Base-by-base conservation (phyloP, 139 green algal species). In the Chlamydomonas eustigma region DNA sequence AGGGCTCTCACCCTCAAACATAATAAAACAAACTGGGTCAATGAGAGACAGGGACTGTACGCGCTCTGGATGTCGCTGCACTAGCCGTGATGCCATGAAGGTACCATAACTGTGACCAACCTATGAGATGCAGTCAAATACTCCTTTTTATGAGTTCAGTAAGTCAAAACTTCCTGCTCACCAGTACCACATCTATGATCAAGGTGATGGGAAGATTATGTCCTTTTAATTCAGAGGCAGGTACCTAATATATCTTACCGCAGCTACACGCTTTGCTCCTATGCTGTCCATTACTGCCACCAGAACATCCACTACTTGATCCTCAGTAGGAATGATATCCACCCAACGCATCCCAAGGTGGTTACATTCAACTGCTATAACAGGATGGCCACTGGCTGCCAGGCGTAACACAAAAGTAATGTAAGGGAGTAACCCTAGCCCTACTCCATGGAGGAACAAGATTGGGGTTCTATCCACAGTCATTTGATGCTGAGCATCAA, bases 371-470 rank as follows among this genome's bases (percentile, higher is more conserved):
- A 89, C 24, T 1, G 80, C 76, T 2, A 84, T 35, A 36, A 84
- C 39, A 5, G 79, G 81, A 2, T 79, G 81, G 51, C 73, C 73
- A 1, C 58, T 71, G 22, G 37, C 25, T 3, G 50, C 71, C 30
- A 89, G 76, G 1, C 52, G 52, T 30, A 73, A 8, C 6, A 89
- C 28, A 37, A 86, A 83, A 44, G 50, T 69, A 22, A 82, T 28
- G 76, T 89, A 89, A 31, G 81, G 81, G 58, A 87, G 51, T 38
- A 86, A 28, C 4, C 84, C 84, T 37, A 85, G 8, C 1, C 81
- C 84, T 6, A 89, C 71, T 37, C 84, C 84, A 74, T 89, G 84
- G n/a, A 85, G 51, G 58, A 89, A 87, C 39, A 89, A 51, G 1
- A 87, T 64, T 8, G 84, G 84, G 58, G 36, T 28, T 28, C 34